A percentile compares a stretch with the other conserved stretches of the same genome.
Evolutionary conservation across 495 filamentous ascomycete species (phyloP).

Genomic region (Chaetomium fimeti): DNA sequence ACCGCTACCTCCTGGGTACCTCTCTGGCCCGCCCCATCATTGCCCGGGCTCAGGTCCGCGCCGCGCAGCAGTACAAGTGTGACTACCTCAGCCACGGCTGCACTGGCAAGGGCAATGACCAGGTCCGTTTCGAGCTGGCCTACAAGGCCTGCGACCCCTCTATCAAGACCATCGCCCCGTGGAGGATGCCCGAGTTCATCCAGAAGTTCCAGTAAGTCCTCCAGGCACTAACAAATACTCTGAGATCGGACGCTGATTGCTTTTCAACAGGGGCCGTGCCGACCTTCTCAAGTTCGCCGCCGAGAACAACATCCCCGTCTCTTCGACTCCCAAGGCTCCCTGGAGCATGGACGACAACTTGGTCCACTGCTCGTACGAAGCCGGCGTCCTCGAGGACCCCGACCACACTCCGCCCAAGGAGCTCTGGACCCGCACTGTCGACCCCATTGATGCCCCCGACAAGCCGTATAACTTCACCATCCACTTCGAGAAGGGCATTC

Average conservation of each 20-base stretch:
- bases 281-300: conserved; percentile 86
- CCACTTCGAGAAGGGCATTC: conserved; percentile 82
- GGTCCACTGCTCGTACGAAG: conserved; percentile 89
- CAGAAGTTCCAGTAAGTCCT: conserved; percentile 58
- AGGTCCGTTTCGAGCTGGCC: conserved; percentile 67
- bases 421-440: conserved; percentile 82
- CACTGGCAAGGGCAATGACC: conserved; percentile 70
- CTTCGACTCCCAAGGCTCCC: conserved; percentile 76
- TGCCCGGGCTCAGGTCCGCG: conserved; percentile 67
- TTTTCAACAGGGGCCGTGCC: conserved; percentile 58
- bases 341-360: conserved; percentile 89
- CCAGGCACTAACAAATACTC: too few relatives aligned
- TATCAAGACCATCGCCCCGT: conserved; percentile 86
- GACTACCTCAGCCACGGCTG: conserved; percentile 72
- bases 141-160: conserved; percentile 62
- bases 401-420: conserved; percentile 65
- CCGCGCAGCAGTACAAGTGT: conserved; percentile 68
- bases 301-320: conserved; percentile 76
- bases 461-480: conserved; percentile 73
- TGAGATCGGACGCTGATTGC: neutral
- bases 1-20: conserved; percentile 75
- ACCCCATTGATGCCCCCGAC: conserved; percentile 74
- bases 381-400: conserved; percentile 72
- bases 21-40: conserved; percentile 86
- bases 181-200: conserved; percentile 83